Evolutionary conservation across 2,329 filamentous ascomycete species (phyloP), one percentile per base, ranked within the genome.

Genomic region (Fusarium denticulatum): DNA sequence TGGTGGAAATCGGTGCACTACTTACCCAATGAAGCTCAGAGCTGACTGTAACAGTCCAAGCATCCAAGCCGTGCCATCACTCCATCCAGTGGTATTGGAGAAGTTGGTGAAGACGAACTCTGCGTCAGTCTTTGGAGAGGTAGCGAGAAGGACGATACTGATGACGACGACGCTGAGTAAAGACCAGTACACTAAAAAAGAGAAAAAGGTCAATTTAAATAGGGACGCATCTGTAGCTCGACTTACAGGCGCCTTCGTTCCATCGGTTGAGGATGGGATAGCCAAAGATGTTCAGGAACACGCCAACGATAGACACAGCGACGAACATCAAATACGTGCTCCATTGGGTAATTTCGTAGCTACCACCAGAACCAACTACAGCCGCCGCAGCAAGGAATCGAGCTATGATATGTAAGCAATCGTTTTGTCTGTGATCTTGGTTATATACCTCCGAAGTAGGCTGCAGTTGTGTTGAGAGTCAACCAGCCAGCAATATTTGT

Each of bases 41-140:
- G 79, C 79, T 8, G 78, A 82, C 76, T 84, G 85, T 3, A 87
- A 78, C 12, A 87, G 77, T 2, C 85, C 85, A 3, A 87, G 79
- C 42, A 86, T 82, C 85, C 85, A 87, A 3, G 85, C 80, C 14
- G 86, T 78, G 8, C 85, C 85, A 66, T 86, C 82, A 15, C 81
- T 80, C 84, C 85, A 86, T 16, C 83, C 83, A 8, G 83, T 85
- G 40, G 80, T 80, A 74, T 87, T 87, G n/a, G 78, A 77, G 61
- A 86, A 86, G 37, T 84, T 79, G 32, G 81, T 78, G 69, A 86
- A 87, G 22, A 86, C 84, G 68, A 82, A 86, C 30, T 78, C 73
- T 15, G 83, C 83, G 40, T 81, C 79, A 8, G 83, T 84, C 46
- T 87, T 85, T 15, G 72, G 65, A 13, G 74, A 76, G 20, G 82